These are phyloP conservation scores for Pseudocercospora cruenta DNA, from an alignment of 2,329 filamentous ascomycete genomes.

Conservation along the genomic window DNA sequence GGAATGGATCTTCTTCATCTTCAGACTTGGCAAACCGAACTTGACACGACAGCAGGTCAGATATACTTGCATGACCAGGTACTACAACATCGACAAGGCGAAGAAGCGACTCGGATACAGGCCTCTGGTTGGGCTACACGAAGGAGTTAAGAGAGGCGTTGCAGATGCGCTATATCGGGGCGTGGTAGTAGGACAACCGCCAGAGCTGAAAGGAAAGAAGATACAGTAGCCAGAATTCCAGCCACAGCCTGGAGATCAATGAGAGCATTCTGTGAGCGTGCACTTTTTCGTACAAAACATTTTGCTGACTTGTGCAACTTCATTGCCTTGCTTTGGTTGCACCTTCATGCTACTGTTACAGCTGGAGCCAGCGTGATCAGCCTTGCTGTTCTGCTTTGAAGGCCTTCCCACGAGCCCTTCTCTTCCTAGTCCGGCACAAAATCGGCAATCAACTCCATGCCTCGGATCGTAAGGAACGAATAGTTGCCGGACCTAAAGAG, in stretches of 20 bases:
- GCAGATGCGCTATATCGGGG: constrained; percentile 44
- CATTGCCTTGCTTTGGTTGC: not conserved
- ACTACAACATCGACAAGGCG: constrained; percentile 78
- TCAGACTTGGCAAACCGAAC: constrained; percentile 49
- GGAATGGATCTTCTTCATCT: constrained; percentile 51
- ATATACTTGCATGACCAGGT: constrained; percentile 74
- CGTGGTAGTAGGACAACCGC: constrained; percentile 39
- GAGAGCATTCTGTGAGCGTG: not conserved
- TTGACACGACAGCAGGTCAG: constrained; percentile 55
- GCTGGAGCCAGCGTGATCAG: not conserved
- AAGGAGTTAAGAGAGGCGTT: constrained; percentile 59
- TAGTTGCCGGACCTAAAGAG: not conserved
- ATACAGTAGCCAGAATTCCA: constrained; percentile 8
- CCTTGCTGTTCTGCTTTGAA: not conserved
- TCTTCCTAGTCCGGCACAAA: not conserved
- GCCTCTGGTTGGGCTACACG: constrained; percentile 68
- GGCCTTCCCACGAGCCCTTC: not conserved
- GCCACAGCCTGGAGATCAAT: not conserved
- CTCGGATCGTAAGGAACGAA: not conserved
- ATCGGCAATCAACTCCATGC: not conserved
- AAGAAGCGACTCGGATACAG: constrained; percentile 70
- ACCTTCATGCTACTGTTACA: not conserved
- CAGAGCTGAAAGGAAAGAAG: constrained; percentile 40
- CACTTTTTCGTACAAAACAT: not conserved
- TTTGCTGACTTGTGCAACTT: not conserved